Base-by-base conservation (phyloP, 805 yeast genomes). In the Ogataea glucozyma region DNA sequence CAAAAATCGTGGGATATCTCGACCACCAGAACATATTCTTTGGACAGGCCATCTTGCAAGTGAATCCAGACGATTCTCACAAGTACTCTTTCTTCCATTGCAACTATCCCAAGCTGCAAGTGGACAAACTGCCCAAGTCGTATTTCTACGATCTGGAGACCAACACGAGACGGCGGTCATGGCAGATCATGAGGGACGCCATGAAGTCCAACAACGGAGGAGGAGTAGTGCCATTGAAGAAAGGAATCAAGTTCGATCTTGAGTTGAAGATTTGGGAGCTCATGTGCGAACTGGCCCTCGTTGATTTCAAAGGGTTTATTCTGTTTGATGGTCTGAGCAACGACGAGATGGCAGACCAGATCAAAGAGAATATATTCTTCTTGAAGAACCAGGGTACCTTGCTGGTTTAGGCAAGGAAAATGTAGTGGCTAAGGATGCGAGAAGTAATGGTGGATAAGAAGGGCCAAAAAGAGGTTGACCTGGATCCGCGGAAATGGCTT, bases 41-140 rank as follows among this genome's bases (percentile, higher is more conserved):
- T 17, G 67, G 67, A 2, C 66, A 61, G 40, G 58, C 64, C 7
- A 61, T 63, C 14, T 36, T 62, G 35, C 67, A 63, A 38, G 46
- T 35, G 11, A 54, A 62, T 38, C 67, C 67, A 4, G 52, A 48
- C 32, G 53, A 58, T 38, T 30, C 33, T 13, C 34, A 48, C n/a
- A 42, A 42, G 24, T 57, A 41, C 27, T 52, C 61, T 32, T 63
- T 63, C 34, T 46, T 62, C 39, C 67, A 63, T 44, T 44, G 60
- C 41, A 63, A 63, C 36, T 57, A 61, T 38, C 67, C 67, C 3
- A 63, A 63, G 27, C 37, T 62, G 16, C 45, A 56, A 20, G 35
- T 59, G 9, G 52, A 57, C 35, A 31, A 54, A 29, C 40, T 58
- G 3, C 37, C 43, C 1, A 44, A 52, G 16, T 45, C 50, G 6